Conservation (phyloP, 2,329 filamentous ascomycete species). For the Arachnomyces sp. region DNA sequence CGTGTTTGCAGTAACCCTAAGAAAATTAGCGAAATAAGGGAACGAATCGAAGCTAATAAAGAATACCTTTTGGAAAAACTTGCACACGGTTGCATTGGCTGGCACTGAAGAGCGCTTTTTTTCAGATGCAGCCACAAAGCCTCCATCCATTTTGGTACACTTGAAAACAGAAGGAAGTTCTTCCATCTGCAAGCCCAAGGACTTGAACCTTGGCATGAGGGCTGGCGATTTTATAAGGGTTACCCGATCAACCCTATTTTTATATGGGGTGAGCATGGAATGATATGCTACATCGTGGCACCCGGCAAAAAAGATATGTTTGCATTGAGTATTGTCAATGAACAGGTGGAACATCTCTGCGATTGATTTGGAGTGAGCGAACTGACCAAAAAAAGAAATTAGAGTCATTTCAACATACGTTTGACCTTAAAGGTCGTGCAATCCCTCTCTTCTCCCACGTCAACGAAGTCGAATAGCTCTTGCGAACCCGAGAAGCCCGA, state of each 20-base stretch:
- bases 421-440: conserved; percentile 55
- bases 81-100: conserved; percentile 18
- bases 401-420: conserved; percentile 25
- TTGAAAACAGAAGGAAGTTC: conserved; percentile 49
- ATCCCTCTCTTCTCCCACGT: conserved; percentile 55
- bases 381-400: conserved; percentile 10
- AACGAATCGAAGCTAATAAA: neutral
- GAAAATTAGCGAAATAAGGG: conserved; percentile 2
- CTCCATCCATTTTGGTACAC: conserved; percentile 26
- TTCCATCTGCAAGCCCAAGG: conserved; percentile 44
- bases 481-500: conserved; percentile 52
- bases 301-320: conserved; percentile 57
- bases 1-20: conserved; percentile 28
- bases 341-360: conserved; percentile 42
- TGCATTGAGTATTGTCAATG: conserved; percentile 53
- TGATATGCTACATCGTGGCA: conserved; percentile 56
- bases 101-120: conserved; percentile 3
- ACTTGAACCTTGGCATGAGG: conserved; percentile 48
- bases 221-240: conserved; percentile 48
- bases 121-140: neutral
- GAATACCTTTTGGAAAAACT: conserved; percentile 26
- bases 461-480: conserved; percentile 54
- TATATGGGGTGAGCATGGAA: conserved; percentile 48
- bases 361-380: conserved; percentile 5
- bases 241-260: conserved; percentile 43